phyloP scores from a whole-genome alignment of 805 yeast species.

The Isabelozyma rhagii region DNA sequence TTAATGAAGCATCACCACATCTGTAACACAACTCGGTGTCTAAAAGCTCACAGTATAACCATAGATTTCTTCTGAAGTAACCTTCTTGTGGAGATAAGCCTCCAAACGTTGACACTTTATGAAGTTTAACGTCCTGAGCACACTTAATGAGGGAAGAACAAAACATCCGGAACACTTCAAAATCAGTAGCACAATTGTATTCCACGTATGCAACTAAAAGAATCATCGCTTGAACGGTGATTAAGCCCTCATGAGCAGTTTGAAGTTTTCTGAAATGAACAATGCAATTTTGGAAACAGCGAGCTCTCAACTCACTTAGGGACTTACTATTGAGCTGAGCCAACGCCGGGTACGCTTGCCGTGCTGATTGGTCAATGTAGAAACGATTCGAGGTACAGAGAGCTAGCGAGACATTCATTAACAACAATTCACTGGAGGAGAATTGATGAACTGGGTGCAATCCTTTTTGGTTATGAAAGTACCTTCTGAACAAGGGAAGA shows the following conservation, averaged over 20 bases:
- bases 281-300: conserved; percentile 28
- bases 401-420: conserved; percentile 27
- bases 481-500: conserved; percentile 19
- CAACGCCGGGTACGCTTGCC: conserved; percentile 9
- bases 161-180: conserved; percentile 13
- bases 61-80: conserved; percentile 15
- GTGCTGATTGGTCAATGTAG: conserved; percentile 6
- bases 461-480: conserved; percentile 11
- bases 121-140: conserved; percentile 30
- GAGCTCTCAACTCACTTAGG: conserved; percentile 10
- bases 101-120: conserved; percentile 14
- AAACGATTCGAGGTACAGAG: conserved; percentile 15
- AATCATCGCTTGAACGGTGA: conserved; percentile 48
- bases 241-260: conserved; percentile 45
- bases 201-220: conserved; percentile 40
- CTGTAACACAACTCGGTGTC: conserved; percentile 28
- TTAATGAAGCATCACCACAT: conserved; percentile 25
- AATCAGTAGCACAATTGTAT: conserved; percentile 13
- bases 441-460: conserved; percentile 8
- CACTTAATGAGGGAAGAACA: conserved; percentile 19
- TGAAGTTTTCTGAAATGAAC: conserved; percentile 51
- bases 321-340: conserved; percentile 3
- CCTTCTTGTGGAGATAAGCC: conserved; percentile 9
- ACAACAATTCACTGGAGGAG: conserved; percentile 24
- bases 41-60: conserved; percentile 28